A percentile compares a stretch with the other conserved stretches of the same genome.
Conservation (phyloP, 2,329 filamentous ascomycete species). For the Neodidymelliopsis sp. region DNA sequence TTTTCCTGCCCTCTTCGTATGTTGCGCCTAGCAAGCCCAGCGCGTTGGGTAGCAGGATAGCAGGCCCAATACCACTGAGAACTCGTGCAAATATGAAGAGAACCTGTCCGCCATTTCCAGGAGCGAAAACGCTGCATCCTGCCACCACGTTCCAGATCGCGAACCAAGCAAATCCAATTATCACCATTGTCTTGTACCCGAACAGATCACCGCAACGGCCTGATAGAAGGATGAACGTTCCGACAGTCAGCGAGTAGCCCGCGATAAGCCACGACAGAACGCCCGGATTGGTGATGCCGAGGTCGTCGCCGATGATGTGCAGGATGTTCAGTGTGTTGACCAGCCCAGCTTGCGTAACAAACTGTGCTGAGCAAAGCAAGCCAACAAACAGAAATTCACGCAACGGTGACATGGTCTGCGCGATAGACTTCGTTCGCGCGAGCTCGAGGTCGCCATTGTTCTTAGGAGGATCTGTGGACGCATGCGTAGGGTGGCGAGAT, state of each 20-base stretch:
- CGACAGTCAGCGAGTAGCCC: slow-evolving; percentile 58
- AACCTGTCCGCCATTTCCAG: slow-evolving; percentile 33
- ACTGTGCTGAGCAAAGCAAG: slow-evolving; percentile 36
- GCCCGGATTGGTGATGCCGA: slow-evolving; percentile 50
- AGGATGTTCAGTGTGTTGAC: slow-evolving; percentile 50
- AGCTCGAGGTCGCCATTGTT: slow-evolving; percentile 20
- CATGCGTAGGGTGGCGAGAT: slow-evolving; percentile 5
- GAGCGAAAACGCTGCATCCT: slow-evolving; percentile 53
- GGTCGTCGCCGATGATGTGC: slow-evolving; percentile 53
- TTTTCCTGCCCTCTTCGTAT: slow-evolving; percentile 64
- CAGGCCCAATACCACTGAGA: slow-evolving; percentile 64
- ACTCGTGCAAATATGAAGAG: slow-evolving; percentile 50
- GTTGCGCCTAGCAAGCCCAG: slow-evolving; percentile 67
- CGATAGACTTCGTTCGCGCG: slow-evolving; percentile 31
- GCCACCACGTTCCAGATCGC: slow-evolving; percentile 56
- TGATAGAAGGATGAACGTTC: slow-evolving; percentile 60
- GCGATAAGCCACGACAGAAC: slow-evolving; percentile 59
- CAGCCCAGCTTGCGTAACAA: slow-evolving; percentile 53
- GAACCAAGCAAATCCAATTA: slow-evolving; percentile 60
- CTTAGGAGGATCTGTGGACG: slow-evolving; percentile 1
- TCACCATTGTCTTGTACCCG: slow-evolving; percentile 58
- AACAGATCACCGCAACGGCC: slow-evolving; percentile 60
- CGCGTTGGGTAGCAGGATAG: slow-evolving; percentile 69
- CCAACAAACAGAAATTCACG: slow-evolving; percentile 38
- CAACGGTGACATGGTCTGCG: slow-evolving; percentile 29